phyloP scores from a whole-genome alignment of 345 rosid genomes.

The Adansonia digitata region DNA sequence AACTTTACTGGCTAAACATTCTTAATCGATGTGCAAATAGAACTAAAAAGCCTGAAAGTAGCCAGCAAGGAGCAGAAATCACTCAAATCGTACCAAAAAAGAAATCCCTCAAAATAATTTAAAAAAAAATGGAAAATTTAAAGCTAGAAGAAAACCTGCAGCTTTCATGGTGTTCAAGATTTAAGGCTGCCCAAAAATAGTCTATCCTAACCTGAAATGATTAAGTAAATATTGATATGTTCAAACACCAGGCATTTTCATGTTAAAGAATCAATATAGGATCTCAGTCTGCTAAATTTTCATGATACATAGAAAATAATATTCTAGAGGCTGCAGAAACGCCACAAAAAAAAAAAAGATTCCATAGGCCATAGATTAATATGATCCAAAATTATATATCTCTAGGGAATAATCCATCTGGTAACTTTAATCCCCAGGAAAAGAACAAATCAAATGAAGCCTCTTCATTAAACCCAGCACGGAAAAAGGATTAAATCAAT shows the following conservation, averaged over 20 bases:
- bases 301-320: background rate
- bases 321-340: background rate
- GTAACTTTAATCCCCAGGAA: too few species aligned
- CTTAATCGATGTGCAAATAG: background rate
- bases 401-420: background rate
- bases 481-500: too few species aligned
- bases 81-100: too few species aligned
- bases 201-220: slow-evolving; percentile 5
- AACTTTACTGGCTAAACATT: background rate
- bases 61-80: background rate
- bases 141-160: slow-evolving; percentile 11
- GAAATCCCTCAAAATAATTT: too few species aligned
- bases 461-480: background rate
- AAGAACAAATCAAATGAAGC: slow-evolving; percentile 2
- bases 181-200: slow-evolving; percentile 10
- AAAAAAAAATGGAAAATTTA: background rate
- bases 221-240: background rate
- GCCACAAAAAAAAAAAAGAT: background rate
- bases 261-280: background rate
- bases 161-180: slow-evolving; percentile 11
- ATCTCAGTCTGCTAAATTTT: slow-evolving; percentile 3
- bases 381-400: background rate
- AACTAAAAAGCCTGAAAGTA: slow-evolving; percentile 3
- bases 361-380: slow-evolving; percentile 4
- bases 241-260: background rate